A percentile compares a stretch with the other conserved stretches of the same genome.
Evolutionary conservation across 2,329 filamentous ascomycete species (phyloP).

Genomic region (Colletotrichum sp.): DNA sequence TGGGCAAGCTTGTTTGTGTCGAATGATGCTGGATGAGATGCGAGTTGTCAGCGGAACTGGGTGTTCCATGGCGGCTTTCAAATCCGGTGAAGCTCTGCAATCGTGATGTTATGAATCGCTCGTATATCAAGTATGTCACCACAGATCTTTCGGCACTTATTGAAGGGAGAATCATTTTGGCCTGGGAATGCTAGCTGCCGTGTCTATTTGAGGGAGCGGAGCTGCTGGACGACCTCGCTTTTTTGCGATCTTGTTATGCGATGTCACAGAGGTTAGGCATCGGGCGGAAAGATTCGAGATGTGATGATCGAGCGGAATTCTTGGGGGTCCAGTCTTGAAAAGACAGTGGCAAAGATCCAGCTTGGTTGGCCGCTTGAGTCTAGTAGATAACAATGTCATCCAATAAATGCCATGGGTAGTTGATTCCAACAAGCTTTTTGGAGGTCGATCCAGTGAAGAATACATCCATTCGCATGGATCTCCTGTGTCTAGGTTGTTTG

Average conservation of each 20-base stretch:
- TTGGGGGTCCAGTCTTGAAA: not conserved
- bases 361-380: not conserved
- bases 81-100: not conserved
- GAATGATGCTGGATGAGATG: not conserved
- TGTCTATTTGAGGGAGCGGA: rapidly evolving
- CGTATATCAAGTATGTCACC: rapidly evolving
- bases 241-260: not conserved
- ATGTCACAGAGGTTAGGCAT: not conserved
- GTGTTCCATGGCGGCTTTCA: not conserved
- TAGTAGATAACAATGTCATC: not conserved
- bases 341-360: not conserved
- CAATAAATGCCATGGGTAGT: not conserved
- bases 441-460: not conserved
- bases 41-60: rapidly evolving
- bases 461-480: not conserved
- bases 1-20: not conserved
- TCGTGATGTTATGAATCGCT: not conserved
- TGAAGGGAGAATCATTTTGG: rapidly evolving
- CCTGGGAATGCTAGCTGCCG: not conserved
- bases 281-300: not conserved
- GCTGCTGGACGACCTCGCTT: not conserved
- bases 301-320: not conserved
- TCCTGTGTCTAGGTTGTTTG: not conserved
- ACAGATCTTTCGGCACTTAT: not conserved
- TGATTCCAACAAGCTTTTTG: not conserved